Conservation (phyloP, 805 yeast genomes). For the Candida qinlingensis region DNA sequence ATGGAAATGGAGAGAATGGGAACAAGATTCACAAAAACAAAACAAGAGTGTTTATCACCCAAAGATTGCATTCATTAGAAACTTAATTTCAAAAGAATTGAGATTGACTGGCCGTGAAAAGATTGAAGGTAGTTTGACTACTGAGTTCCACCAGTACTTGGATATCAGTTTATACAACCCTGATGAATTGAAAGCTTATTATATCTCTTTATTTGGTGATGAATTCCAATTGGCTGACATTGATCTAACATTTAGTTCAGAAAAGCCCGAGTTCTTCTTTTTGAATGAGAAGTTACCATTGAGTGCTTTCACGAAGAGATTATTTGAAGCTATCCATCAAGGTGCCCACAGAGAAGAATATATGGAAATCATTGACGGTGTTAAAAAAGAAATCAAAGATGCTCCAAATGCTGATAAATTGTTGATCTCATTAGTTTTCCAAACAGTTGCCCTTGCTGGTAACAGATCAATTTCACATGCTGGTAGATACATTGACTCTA, state of each 20-base stretch:
- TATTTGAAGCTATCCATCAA: conserved; percentile 35
- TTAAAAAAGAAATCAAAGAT: conserved; percentile 25
- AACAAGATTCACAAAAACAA: conserved; percentile 44
- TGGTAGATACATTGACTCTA: conserved; percentile 45
- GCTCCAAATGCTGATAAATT: conserved; percentile 38
- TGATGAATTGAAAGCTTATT: conserved; percentile 34
- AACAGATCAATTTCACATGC: conserved; percentile 82
- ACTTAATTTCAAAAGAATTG: conserved; percentile 77
- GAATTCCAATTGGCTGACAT: conserved; percentile 21
- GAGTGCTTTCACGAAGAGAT: conserved; percentile 29
- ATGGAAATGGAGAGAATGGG: conserved; percentile 99
- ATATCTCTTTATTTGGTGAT: conserved; percentile 28
- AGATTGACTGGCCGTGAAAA: conserved; percentile 72
- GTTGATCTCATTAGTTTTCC: conserved; percentile 57
- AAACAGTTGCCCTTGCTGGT: conserved; percentile 75
- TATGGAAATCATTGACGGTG: conserved; percentile 24
- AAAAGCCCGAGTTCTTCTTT: conserved; percentile 34
- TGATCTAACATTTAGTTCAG: conserved; percentile 9
- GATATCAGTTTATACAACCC: conserved; percentile 35
- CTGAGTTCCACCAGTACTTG: conserved; percentile 45
- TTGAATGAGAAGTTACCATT: conserved; percentile 33
- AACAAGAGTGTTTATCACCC: conserved; percentile 58
- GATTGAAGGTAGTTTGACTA: conserved; percentile 67
- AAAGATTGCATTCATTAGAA: conserved; percentile 62
- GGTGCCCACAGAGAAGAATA: conserved; percentile 26